Base-by-base conservation (phyloP, 129 eudicot genomes). In the Erigeron canadensis region DNA sequence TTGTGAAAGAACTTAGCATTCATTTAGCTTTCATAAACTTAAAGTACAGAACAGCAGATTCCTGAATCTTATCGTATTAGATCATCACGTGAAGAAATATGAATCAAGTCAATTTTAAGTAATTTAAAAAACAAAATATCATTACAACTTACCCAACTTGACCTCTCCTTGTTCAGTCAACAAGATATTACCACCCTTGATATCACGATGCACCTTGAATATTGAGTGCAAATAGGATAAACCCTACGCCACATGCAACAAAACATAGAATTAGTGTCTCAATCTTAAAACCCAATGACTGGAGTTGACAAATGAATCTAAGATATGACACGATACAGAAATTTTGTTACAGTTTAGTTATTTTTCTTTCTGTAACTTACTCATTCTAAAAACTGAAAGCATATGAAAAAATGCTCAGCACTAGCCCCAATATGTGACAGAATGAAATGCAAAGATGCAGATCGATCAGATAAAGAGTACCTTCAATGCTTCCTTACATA, bases 91-190 rank as follows among this genome's bases (percentile, higher is more conserved):
- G 34, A 50, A 44, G 68, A 60, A 18, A 13, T 34, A 67, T 59
- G 43, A 59, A 28, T 28, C 34, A 55, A 47, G 63, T 50, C 15
- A 73, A 62, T 6, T 17, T 19, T 9, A 50, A 48, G 50, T 46
- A 57, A 55, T 39, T 13, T 28, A 21, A 7, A 50, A 55, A 70
- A 62, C 56, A 72, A 46, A 46, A 15, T 61, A 23, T 37, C 57
- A 63, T 38, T 39, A 53, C 57, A 76, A 76, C 97, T 77, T 75
- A 94, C 98, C 98, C 81, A 94, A 82, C 79, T 94, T 94, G 70
- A 94, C 98, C 84, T 94, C 98, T 78, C 98, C 98, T 84, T 94
- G 98, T 72, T 94, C 98, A 23, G 97, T 89, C 89, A 94, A 79
- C 84, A 94, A 83, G 60, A 89, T 89, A 80, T 89, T 94, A 67